Evolutionary conservation across 805 yeast genomes (phyloP).

Genomic region (Cyberlindnera euphorbiiphila): DNA sequence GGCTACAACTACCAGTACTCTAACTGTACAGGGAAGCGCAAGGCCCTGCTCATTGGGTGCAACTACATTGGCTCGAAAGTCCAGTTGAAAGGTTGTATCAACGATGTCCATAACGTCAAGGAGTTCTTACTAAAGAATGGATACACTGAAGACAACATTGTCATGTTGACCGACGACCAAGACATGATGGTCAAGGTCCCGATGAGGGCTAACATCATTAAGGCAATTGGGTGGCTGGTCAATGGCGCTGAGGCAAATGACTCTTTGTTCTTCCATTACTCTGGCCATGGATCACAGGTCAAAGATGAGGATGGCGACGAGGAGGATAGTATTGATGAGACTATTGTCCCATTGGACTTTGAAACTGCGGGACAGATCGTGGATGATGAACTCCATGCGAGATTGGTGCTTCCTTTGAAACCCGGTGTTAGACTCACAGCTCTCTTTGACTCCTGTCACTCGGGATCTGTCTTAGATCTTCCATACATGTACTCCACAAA

Average conservation of each 20-base stretch:
- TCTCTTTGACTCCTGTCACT: slow-evolving; percentile 80
- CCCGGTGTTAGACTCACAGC: slow-evolving; percentile 78
- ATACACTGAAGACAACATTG: slow-evolving; percentile 51
- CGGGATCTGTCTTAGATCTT: slow-evolving; percentile 77
- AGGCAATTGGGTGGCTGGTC: slow-evolving; percentile 83
- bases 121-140: slow-evolving; percentile 42
- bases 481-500: slow-evolving; percentile 80
- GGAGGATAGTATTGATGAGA: slow-evolving; percentile 69
- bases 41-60: slow-evolving; percentile 75
- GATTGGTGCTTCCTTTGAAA: slow-evolving; percentile 64
- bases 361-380: slow-evolving; percentile 61
- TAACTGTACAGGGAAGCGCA: slow-evolving; percentile 64
- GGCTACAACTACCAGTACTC: slow-evolving; percentile 50
- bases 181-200: slow-evolving; percentile 50
- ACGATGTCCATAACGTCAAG: slow-evolving; percentile 57
- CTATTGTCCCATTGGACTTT: slow-evolving; percentile 71
- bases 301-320: slow-evolving; percentile 71
- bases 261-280: slow-evolving; percentile 74
- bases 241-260: slow-evolving; percentile 71
- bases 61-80: slow-evolving; percentile 67
- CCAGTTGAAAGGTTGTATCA: slow-evolving; percentile 72
- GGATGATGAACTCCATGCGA: slow-evolving; percentile 72
- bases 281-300: slow-evolving; percentile 84
- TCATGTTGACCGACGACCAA: slow-evolving; percentile 56
- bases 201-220: slow-evolving; percentile 61